Conservation (phyloP, 2,329 filamentous ascomycete species). For the Paracamarosporium sp. region DNA sequence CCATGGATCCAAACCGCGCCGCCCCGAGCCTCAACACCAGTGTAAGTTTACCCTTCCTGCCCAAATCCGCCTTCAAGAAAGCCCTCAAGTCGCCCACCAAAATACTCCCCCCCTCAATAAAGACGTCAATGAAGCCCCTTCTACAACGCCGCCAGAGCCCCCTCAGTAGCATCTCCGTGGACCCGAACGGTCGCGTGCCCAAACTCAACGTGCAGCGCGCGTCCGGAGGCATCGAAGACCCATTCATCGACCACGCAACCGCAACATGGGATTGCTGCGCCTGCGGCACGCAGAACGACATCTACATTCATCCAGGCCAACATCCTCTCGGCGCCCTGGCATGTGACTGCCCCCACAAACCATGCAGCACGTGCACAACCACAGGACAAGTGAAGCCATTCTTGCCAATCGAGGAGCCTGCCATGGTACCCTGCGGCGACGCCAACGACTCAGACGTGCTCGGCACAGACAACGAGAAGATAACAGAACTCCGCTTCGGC, state of each 20-base stretch:
- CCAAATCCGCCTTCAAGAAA: background rate
- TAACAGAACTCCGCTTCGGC: constrained; percentile 24
- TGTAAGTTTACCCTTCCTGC: background rate
- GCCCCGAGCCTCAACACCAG: background rate
- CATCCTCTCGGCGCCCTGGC: constrained; percentile 27
- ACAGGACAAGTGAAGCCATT: constrained; percentile 27
- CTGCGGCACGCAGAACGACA: background rate
- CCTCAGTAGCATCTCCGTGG: background rate
- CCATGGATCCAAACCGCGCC: background rate
- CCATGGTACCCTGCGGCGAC: constrained; percentile 17
- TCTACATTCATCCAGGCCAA: constrained; percentile 3
- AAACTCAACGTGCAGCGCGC: background rate
- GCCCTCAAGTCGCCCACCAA: background rate
- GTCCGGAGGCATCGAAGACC: background rate
- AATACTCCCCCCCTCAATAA: background rate
- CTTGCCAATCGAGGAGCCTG: constrained; percentile 31
- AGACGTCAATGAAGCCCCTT: background rate
- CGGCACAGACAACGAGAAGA: constrained; percentile 5
- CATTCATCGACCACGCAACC: background rate
- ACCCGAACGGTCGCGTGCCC: background rate
- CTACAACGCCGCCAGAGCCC: too few species aligned
- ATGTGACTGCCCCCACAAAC: constrained; percentile 33
- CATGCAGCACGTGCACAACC: constrained; percentile 29
- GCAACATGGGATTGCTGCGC: constrained; percentile 15
- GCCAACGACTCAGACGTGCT: background rate